Evolutionary conservation across 1,284 basidiomycete genomes (phyloP).

Genomic region (Laetiporus sulphureus): DNA sequence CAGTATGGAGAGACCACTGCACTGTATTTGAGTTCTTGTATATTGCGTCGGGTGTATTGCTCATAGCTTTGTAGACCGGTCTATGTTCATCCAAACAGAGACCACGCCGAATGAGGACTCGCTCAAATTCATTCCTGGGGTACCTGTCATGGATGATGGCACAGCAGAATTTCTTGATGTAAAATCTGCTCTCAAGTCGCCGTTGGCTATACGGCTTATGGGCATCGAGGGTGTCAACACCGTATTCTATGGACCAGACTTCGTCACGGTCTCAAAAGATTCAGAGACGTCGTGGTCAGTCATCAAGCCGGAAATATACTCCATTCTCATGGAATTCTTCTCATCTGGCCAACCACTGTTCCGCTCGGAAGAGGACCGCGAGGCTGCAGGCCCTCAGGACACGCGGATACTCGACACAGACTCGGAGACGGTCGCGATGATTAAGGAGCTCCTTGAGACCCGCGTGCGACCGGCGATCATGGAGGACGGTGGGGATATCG

Average conservation of each 20-base stretch:
- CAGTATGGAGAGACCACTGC: constrained; percentile 14
- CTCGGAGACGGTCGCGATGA: constrained; percentile 98
- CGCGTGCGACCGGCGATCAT: constrained; percentile 94
- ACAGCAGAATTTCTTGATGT: constrained; percentile 94
- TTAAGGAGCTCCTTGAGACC: constrained; percentile 95
- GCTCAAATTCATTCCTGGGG: constrained; percentile 95
- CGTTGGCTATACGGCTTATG: constrained; percentile 90
- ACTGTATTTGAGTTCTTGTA: constrained; percentile 14
- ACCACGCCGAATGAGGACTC: constrained; percentile 97
- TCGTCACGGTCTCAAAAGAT: constrained; percentile 95
- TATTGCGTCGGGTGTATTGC: neutral
- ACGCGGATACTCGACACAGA: constrained; percentile 95
- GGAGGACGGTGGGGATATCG: constrained; percentile 91
- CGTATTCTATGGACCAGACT: constrained; percentile 97
- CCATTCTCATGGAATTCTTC: constrained; percentile 97
- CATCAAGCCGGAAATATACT: constrained; percentile 97
- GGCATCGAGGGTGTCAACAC: constrained; percentile 85
- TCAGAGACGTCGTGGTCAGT: constrained; percentile 82
- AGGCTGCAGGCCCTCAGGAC: constrained; percentile 84
- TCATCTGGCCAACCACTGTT: constrained; percentile 86
- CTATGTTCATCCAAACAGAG: constrained; percentile 98
- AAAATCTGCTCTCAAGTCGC: constrained; percentile 76
- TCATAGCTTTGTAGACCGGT: constrained; percentile 50
- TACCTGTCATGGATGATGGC: constrained; percentile 72
- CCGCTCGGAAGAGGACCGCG: constrained; percentile 69